Evolutionary conservation across 1,284 basidiomycete species (phyloP), one percentile per base, ranked within the genome.

Genomic region (Moesziomyces parantarcticus): DNA sequence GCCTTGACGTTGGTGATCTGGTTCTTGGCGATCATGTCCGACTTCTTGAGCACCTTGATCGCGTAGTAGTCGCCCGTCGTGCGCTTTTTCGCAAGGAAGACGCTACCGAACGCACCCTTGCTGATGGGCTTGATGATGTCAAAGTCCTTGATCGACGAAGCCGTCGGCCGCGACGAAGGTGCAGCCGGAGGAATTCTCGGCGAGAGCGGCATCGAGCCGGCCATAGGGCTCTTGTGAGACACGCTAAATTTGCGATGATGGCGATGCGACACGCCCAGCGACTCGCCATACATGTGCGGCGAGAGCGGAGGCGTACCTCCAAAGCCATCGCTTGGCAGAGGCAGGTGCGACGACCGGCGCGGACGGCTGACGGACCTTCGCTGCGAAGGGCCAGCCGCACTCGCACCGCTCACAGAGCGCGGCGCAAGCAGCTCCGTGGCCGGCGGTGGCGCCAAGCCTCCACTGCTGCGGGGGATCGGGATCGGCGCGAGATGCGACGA

Each of bases 21-120:
- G 86, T 99, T 99, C 89, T 99, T 99, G 48, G 97, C 94, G 83
- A 99, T 98, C 97, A 99, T 99, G 86, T 99, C 97, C 26, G 94
- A 93, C 87, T 99, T 99, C 86, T 97, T 98, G 77, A 99, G 86
- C 34, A 98, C 94, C 86, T 99, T 99, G 89, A 99, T 97, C 26
- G 97, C 97, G 86, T 92, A 99, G 85, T 98, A 97, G 85, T 99
- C 97, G 54, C 97, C 97, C 1, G 97, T 99, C 5, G 90, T 92
- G 77, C 94, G 94, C 88, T 99, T 99, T 87, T 96, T 97, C 34
- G 97, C 93, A 40, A 99, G 88, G 85, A 97, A 99, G 49, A 99
- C 97, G 16, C 94, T 96, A 14, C 97, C 97, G 52, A 76, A 99
- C 2, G 97, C 97, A 54, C 97, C 97, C 83, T 99, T 97, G 84